Conservation (phyloP, 495 filamentous ascomycete genomes). For the Acidiella bohemica region DNA sequence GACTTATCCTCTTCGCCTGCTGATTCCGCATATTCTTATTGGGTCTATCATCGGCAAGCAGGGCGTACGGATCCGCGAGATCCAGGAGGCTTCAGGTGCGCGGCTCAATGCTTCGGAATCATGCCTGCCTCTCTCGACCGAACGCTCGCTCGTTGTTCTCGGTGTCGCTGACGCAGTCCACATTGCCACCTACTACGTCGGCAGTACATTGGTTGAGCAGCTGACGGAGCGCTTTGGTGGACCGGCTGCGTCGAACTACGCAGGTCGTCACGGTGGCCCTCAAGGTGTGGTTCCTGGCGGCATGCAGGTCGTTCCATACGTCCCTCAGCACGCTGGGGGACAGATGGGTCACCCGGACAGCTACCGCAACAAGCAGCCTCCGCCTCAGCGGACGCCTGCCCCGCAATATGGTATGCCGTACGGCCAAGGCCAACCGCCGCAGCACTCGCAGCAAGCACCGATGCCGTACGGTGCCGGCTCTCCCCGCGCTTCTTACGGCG, state of each 20-base stretch:
- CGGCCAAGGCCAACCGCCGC: slow-evolving; percentile 44
- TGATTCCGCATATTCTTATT: slow-evolving; percentile 93
- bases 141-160: slow-evolving; percentile 74
- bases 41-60: slow-evolving; percentile 97
- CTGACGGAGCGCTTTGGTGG: slow-evolving; percentile 92
- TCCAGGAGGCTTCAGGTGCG: slow-evolving; percentile 92
- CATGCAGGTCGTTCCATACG: slow-evolving; percentile 94
- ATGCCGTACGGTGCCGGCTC: slow-evolving; percentile 64
- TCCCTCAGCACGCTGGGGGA: slow-evolving; percentile 79
- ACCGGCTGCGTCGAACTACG: slow-evolving; percentile 90
- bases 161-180: slow-evolving; percentile 61
- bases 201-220: slow-evolving; percentile 88
- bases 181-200: slow-evolving; percentile 97
- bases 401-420: slow-evolving; percentile 32
- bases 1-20: slow-evolving; percentile 88
- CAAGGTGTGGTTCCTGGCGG: slow-evolving; percentile 87
- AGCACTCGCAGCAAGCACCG: slow-evolving; percentile 46
- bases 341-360: slow-evolving; percentile 84
- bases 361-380: slow-evolving; percentile 54
- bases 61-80: slow-evolving; percentile 90
- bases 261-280: slow-evolving; percentile 84
- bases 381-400: slow-evolving; percentile 40
- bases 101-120: slow-evolving; percentile 93
- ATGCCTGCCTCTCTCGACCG: slow-evolving; percentile 82
- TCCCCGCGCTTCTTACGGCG: slow-evolving; percentile 51